Evolutionary conservation across 163 green algal genomes (phyloP).

Genomic region (Chlorella variabilis): DNA sequence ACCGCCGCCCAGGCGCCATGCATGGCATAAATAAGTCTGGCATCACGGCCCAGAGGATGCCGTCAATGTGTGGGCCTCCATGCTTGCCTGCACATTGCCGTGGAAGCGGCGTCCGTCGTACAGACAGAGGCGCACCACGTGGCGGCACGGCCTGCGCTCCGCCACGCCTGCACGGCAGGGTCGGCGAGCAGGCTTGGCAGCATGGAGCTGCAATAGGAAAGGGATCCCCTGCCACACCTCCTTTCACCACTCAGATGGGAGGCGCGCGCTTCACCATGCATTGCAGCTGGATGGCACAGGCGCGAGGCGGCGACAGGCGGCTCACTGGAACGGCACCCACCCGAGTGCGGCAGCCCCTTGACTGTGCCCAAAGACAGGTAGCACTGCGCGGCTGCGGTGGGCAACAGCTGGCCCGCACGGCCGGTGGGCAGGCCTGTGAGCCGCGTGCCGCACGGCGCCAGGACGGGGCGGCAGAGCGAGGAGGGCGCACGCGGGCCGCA

Average conservation of each 20-base stretch:
- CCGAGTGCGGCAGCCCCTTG: constrained; percentile 5
- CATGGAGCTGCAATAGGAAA: not conserved
- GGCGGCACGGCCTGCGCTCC: not conserved
- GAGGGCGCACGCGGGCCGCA: not conserved
- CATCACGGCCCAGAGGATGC: too few relatives aligned
- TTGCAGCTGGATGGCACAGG: too few relatives aligned
- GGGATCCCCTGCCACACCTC: not conserved
- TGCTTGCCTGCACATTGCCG: constrained; percentile 15
- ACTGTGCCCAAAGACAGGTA: not conserved
- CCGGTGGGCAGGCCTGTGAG: not conserved
- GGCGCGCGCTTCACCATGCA: too few relatives aligned
- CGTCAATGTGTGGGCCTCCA: too few relatives aligned
- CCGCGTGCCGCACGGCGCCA: not conserved
- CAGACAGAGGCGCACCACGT: constrained; percentile 6
- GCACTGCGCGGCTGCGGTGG: constrained; percentile 10
- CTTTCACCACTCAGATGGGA: too few relatives aligned
- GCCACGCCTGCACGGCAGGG: not conserved
- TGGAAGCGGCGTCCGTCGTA: constrained; percentile 32
- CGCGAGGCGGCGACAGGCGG: not conserved
- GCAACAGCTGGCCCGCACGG: not conserved
- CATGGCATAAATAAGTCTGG: too few relatives aligned
- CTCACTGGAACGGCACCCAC: not conserved
- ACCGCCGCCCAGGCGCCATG: too few relatives aligned
- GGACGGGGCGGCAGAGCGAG: not conserved
- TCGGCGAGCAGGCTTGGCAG: too few relatives aligned